Base-by-base conservation (phyloP, 306 rosid species). In the Macrotyloma uniflorum region DNA sequence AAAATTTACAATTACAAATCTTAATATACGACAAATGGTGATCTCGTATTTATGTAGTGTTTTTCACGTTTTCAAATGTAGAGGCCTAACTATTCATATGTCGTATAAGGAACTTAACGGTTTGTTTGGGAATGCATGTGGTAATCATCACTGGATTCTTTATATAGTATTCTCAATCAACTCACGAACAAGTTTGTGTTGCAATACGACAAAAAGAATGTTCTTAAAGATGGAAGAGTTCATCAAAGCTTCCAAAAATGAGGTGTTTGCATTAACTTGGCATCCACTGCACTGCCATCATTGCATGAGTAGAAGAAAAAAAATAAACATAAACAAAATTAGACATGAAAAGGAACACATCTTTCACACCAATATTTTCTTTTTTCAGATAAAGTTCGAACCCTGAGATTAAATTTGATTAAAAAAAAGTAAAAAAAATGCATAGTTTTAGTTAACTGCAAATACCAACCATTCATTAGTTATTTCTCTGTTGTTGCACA, bases 351-450 rank as follows among this genome's bases (percentile, higher is more conserved):
- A 49, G 28, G 38, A 14, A 46, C 40, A 49, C 51, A 24, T 28
- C 80, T 76, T 76, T 76, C 64, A 14, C 26, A 14, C 7, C 38
- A 47, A 33, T 47, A 14, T n/a, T n/a, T n/a, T n/a, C n/a, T n/a
- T 4, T 63, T 33, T 62, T 26, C 23, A 30, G 19, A 61, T 38
- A 9, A 38, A 8, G 13, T 38, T 38, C 40, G 40, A 35, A 35
- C 40, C 40, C 10, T 35, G 3, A 40, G 15, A 15, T 23, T 23
- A 28, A 5, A 74, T 61, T 59, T 26, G 20, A 2, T 59, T 10
- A 22, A n/a, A n/a, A n/a, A n/a, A n/a, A n/a, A n/a, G n/a, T n/a
- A n/a, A n/a, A n/a, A 43, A 28, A 3, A 19, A n/a, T 9, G 19
- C 33, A 62, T 13, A 43, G 46, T n/a, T 14, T 28, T 43, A 19